Evolutionary conservation across 2,329 filamentous ascomycete genomes (phyloP), one percentile per base, ranked within the genome.

Genomic region (Cytospora piceicola): DNA sequence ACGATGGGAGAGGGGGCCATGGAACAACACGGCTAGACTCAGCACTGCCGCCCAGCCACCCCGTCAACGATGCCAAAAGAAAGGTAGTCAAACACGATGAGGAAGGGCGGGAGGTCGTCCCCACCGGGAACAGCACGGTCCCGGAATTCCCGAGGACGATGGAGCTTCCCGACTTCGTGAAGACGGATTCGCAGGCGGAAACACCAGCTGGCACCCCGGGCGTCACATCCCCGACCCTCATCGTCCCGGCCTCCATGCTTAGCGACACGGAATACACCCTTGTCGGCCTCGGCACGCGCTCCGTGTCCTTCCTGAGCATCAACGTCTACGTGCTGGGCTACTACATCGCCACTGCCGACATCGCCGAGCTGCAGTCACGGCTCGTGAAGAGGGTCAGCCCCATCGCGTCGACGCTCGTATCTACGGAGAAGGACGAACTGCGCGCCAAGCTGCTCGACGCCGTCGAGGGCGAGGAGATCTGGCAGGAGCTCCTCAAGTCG

Each of bases 271-370:
- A 97, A 72, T 98, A 97, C 76, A 94, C 93, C 27, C 84, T 98
- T 0, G 85, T 98, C 8, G 95, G 95, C 0, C 80, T 97, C 6
- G 95, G 95, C 22, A 89, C 96, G 69, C 87, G 95, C 63, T 93
- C 90, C 0, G 95, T 99, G 36, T 96, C 91, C 29, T 97, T 98
- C 77, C 80, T 98, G 54, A 82, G 87, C 58, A 93, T 99, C 54
- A 90, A 97, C 76, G 95, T 99, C 61, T 99, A 99, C 79, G 91
- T 98, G 22, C 91, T 97, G 0, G 95, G 94, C 20, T 87, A 96
- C 72, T 99, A 99, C 79, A 85, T 98, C 30, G 92, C 93, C 30
- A 94, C 90, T 0, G 82, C 89, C 46, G 93, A 97, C 73, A 88
- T 99, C 66, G 88, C 89, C 4, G 83, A 85, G n/a, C 82, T 99